Percentiles rank a stretch among this genome's conserved stretches.
phyloP scores from a whole-genome alignment of 257 asterid species.

The Rubia yunnanensis region DNA sequence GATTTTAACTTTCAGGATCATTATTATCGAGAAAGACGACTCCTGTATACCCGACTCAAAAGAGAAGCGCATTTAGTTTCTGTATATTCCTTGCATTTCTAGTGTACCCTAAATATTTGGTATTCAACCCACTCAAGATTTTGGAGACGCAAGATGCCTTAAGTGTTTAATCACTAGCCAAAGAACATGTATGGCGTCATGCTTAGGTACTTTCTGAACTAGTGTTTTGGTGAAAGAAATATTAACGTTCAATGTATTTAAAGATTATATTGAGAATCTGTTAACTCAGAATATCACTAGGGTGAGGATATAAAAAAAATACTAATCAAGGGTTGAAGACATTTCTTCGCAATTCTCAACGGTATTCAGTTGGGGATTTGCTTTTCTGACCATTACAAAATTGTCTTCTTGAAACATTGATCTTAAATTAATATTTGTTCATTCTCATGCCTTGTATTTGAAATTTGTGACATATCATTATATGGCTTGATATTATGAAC shows the following conservation, averaged over 20 bases:
- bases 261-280: no score
- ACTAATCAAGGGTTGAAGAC: background rate
- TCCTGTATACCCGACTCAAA: background rate
- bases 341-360: no score
- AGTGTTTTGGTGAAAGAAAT: background rate
- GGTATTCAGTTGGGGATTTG: background rate
- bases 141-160: background rate
- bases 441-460: background rate
- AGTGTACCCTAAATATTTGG: background rate
- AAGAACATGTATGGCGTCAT: background rate
- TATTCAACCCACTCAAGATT: background rate
- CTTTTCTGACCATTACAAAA: background rate
- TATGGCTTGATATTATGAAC: background rate
- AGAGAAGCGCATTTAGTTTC: background rate
- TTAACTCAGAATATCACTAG: background rate
- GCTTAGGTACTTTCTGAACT: background rate
- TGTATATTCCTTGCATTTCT: background rate
- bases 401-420: background rate
- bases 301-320: background rate
- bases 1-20: no score
- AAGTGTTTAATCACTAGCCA: no score
- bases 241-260: background rate
- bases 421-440: no score
- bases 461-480: background rate
- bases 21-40: background rate